Percentiles rank a stretch among this genome's conserved stretches.
phyloP scores from a whole-genome alignment of 805 yeast species.

The Pichia kluyveri region DNA sequence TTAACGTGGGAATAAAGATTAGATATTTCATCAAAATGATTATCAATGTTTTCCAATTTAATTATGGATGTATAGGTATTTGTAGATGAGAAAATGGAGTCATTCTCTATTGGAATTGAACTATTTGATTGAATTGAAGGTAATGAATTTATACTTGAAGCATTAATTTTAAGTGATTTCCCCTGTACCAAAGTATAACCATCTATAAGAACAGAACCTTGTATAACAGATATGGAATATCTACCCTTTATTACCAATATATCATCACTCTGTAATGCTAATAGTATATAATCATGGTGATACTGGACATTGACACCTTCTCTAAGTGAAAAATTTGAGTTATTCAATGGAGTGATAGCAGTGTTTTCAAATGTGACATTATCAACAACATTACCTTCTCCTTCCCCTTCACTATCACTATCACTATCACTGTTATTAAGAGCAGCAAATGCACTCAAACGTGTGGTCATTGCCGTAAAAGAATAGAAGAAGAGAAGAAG shows the following conservation, averaged over 20 bases:
- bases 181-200: conserved; percentile 23
- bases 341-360: too few relatives aligned
- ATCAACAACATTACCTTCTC: too few relatives aligned
- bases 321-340: too few relatives aligned
- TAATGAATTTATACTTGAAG: conserved; percentile 26
- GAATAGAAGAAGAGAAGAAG: too few relatives aligned
- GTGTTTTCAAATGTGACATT: not conserved
- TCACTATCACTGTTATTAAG: conserved; percentile 12
- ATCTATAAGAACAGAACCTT: conserved; percentile 41
- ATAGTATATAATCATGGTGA: too few relatives aligned
- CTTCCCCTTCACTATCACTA: not conserved
- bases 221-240: conserved; percentile 22
- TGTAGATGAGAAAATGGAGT: conserved; percentile 19
- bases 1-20: conserved; percentile 36
- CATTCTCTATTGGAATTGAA: too few relatives aligned
- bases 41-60: conserved; percentile 26
- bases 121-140: conserved; percentile 29
- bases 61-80: conserved; percentile 32
- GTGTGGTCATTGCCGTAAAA: too few relatives aligned
- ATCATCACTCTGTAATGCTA: too few relatives aligned
- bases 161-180: conserved; percentile 23
- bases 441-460: conserved; percentile 28
- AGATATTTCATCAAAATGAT: conserved; percentile 40
- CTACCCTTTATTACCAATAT: not conserved
- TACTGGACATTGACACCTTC: too few relatives aligned